Evolutionary conservation across 768 basidiomycete genomes (phyloP).

Genomic region (Podaxis sp.): DNA sequence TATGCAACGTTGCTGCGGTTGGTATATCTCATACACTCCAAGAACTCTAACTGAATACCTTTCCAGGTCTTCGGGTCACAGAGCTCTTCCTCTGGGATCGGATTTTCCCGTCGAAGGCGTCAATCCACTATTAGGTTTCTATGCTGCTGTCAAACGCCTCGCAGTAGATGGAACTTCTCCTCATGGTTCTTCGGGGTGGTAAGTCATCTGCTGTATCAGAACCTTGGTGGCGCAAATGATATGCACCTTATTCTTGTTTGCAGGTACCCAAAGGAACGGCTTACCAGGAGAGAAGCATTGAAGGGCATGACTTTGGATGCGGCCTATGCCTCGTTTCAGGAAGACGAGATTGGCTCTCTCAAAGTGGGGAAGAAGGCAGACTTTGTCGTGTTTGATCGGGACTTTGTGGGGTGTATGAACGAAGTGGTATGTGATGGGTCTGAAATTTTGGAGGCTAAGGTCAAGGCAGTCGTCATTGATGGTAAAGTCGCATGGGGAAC

Average conservation of each 20-base stretch:
- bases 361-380: conserved; percentile 81
- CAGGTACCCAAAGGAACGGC: conserved; percentile 75
- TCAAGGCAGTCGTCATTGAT: conserved; percentile 73
- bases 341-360: conserved; percentile 70
- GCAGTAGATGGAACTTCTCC: conserved; percentile 72
- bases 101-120: conserved; percentile 94
- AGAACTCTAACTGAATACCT: conserved; percentile 45
- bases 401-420: conserved; percentile 42
- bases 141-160: conserved; percentile 81
- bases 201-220: conserved; percentile 19
- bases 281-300: conserved; percentile 79
- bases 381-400: conserved; percentile 77
- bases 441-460: conserved; percentile 67
- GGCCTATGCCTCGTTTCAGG: conserved; percentile 84
- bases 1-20: conserved; percentile 78
- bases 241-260: not conserved
- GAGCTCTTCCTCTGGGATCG: conserved; percentile 70
- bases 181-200: conserved; percentile 85
- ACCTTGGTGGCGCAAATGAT: not conserved
- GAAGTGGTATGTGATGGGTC: conserved; percentile 12
- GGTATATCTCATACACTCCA: not conserved
- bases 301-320: conserved; percentile 90
- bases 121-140: conserved; percentile 87
- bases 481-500: conserved; percentile 65
- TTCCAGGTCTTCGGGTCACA: conserved; percentile 16